phyloP scores from a whole-genome alignment of 2,329 filamentous ascomycete species.

The Tolypocladium cylindrosporum region DNA sequence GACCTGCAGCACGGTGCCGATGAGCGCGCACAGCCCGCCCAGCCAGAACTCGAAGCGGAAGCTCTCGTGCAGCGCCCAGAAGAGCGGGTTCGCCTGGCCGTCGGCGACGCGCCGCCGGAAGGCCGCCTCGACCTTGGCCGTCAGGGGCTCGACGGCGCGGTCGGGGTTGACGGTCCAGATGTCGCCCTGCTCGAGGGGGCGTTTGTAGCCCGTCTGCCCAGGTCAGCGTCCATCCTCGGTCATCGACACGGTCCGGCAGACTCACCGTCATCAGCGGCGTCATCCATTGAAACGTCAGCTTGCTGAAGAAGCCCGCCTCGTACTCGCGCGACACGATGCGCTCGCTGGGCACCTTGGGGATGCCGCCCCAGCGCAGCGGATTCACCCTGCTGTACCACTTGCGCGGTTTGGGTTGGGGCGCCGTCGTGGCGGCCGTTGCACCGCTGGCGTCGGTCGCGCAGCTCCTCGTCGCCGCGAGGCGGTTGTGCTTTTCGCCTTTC shows the following conservation, averaged over 20 bases:
- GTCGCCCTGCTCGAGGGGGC: constrained; percentile 72
- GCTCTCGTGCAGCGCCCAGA: constrained; percentile 77
- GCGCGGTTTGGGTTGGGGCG: constrained; percentile 12
- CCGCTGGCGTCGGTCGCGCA: constrained; percentile 44
- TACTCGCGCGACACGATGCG: constrained; percentile 55
- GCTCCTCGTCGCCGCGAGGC: constrained; percentile 30
- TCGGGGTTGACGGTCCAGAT: constrained; percentile 83
- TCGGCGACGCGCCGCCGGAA: constrained; percentile 59
- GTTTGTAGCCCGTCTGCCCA: constrained; percentile 66
- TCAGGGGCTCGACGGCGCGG: constrained; percentile 61
- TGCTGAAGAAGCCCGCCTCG: constrained; percentile 62
- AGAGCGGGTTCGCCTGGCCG: constrained; percentile 62
- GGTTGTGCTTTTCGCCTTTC: neutral
- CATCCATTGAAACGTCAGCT: constrained; percentile 83
- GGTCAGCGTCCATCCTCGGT: neutral
- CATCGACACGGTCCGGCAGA: constrained; percentile 6
- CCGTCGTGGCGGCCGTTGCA: constrained; percentile 30
- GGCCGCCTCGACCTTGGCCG: constrained; percentile 52
- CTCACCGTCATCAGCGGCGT: constrained; percentile 70
- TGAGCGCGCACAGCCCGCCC: constrained; percentile 67
- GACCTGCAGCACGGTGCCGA: constrained; percentile 66
- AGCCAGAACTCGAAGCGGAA: constrained; percentile 79
- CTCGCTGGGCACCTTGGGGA: constrained; percentile 45
- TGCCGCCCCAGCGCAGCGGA: constrained; percentile 48
- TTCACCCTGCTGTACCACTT: constrained; percentile 54